Evolutionary conservation across 257 asterid species (phyloP).

Genomic region (Craterostigma plantagineum): DNA sequence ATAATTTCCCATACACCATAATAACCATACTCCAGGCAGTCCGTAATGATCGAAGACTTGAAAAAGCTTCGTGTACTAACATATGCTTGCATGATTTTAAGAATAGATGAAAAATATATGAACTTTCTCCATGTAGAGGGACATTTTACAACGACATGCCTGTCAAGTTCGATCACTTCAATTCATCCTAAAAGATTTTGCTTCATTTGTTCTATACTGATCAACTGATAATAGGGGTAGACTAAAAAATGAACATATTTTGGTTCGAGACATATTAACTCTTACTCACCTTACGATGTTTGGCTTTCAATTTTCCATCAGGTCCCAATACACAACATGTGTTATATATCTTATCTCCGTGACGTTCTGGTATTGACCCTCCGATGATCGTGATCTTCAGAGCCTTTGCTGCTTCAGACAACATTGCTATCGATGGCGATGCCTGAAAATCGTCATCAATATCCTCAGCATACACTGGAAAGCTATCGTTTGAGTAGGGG

Average conservation of each 20-base stretch:
- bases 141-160: neutral
- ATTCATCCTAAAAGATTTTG: no score
- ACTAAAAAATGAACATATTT: no score
- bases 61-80: no score
- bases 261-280: neutral
- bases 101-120: neutral
- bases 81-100: neutral
- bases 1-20: no score
- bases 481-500: constrained; percentile 90
- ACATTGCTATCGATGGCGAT: constrained; percentile 90
- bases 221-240: no score
- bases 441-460: constrained; percentile 76
- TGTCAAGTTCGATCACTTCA: no score
- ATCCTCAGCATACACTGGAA: constrained; percentile 88
- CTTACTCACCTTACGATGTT: constrained; percentile 70
- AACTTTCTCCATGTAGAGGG: neutral
- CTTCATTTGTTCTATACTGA: no score
- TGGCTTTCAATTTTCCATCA: constrained; percentile 80
- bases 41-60: no score
- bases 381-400: constrained; percentile 71
- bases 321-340: constrained; percentile 83
- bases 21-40: no score
- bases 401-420: constrained; percentile 57
- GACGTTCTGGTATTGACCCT: constrained; percentile 85
- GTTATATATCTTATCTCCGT: constrained; percentile 71